phyloP scores from a whole-genome alignment of 2,329 filamentous ascomycete genomes.

The Diaporthe sp. region DNA sequence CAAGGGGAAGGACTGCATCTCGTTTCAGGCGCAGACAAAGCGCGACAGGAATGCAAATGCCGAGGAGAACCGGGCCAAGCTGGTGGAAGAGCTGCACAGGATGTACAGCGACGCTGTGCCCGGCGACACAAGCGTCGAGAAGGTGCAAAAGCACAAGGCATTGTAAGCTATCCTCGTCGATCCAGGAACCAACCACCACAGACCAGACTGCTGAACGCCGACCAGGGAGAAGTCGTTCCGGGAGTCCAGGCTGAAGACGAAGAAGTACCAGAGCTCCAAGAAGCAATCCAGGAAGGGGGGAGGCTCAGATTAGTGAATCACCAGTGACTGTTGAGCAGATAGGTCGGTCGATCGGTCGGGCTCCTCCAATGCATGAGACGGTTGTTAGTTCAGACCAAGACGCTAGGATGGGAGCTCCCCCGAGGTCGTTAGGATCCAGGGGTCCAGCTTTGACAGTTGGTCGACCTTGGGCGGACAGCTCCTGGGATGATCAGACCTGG shows the following conservation, averaged over 20 bases:
- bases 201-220: constrained; percentile 35
- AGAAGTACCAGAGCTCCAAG: constrained; percentile 64
- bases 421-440: constrained; percentile 21
- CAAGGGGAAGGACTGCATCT: constrained; percentile 63
- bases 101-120: constrained; percentile 63
- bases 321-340: too few species aligned
- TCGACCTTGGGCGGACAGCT: not conserved
- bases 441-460: constrained; percentile 12
- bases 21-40: constrained; percentile 67
- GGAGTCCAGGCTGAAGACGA: constrained; percentile 57
- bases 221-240: constrained; percentile 62
- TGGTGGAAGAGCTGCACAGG: constrained; percentile 60
- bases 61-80: constrained; percentile 63
- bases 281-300: constrained; percentile 48
- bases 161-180: constrained; percentile 53
- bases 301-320: not conserved
- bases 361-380: not conserved
- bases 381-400: constrained; percentile 16
- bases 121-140: constrained; percentile 58
- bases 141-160: constrained; percentile 61
- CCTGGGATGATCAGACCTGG: not conserved
- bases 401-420: constrained; percentile 37
- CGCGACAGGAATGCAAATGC: constrained; percentile 65
- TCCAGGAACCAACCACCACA: not conserved
- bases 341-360: not conserved